Percentiles rank a stretch among this genome's conserved stretches.
Evolutionary conservation across 345 rosid species (phyloP).

Genomic region (Bruguiera sexangula): DNA sequence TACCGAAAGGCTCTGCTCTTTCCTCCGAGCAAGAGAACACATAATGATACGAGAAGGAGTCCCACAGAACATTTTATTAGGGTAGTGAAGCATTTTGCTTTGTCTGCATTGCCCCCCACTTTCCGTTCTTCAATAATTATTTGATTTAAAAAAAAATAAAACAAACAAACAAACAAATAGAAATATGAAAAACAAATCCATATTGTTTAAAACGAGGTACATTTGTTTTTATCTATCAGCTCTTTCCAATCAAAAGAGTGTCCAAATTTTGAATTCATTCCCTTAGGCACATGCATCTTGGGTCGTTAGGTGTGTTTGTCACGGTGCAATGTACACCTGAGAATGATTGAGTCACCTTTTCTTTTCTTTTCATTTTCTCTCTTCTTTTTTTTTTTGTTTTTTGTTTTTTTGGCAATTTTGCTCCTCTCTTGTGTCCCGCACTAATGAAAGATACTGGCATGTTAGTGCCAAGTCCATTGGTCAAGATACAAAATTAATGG

Average conservation of each 20-base stretch:
- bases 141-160: too few relatives aligned
- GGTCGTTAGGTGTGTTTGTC: not conserved
- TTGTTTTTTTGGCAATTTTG: not conserved
- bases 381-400: too few relatives aligned
- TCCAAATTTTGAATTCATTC: too few relatives aligned
- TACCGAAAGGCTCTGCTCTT: constrained; percentile 38
- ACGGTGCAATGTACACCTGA: constrained; percentile 5
- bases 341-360: constrained; percentile 11
- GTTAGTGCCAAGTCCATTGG: constrained; percentile 16
- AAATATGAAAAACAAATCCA: too few relatives aligned
- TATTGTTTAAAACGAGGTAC: too few relatives aligned
- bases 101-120: not conserved
- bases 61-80: constrained; percentile 4
- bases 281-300: too few relatives aligned
- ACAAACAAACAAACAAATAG: too few relatives aligned
- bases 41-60: not conserved
- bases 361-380: not conserved
- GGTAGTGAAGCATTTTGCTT: not conserved
- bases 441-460: constrained; percentile 14
- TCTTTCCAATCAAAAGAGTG: not conserved
- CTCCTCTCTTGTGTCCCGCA: constrained; percentile 26
- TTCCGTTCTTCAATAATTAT: too few relatives aligned
- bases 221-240: not conserved
- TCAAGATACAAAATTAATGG: not conserved
- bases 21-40: constrained; percentile 9